Evolutionary conservation across 176 grass and related monocot species (phyloP), one percentile per base, ranked within the genome.

Genomic region (Eremochloa ophiuroides): DNA sequence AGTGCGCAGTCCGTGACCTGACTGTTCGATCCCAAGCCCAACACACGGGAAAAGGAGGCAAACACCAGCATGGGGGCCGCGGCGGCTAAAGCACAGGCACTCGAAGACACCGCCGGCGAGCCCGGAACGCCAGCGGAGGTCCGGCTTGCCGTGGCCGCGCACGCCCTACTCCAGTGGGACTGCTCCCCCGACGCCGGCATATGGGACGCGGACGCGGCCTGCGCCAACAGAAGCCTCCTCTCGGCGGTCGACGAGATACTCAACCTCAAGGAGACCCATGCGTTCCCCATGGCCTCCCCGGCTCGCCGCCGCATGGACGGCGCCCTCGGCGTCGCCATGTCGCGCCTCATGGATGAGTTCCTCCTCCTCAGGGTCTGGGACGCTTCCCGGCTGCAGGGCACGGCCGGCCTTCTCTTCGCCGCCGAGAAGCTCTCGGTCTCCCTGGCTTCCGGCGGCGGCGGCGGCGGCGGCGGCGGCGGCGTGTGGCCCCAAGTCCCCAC

Each of bases 351-450:
- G 59, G 59, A 80, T 16, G 69, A 80, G 46, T 55, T 86, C 69
- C 68, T 73, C 35, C 15, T 46, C 18, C 76, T 86, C 84, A 85
- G 25, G 34, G 68, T 80, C 31, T 85, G 58, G 84, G 59, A 85
- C 31, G 34, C 58, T 18, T 80, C 84, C 34, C 56, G 31, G 68
- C 33, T 85, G 2, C 33, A 72, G 50, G 56, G 31, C 40, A 40
- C 4, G 5, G 5, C 3, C 8, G 56, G 76, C 68, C 43, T 73
- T 8, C 34, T 44, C 6, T 31, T 58, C 35, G 76, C 84, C 26
- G 27, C 9, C 59, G 26, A 65, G 75, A 85, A 40, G 56, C 26
- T 73, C 42, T 66, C 44, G 1, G 22, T 73, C 25, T 66, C 76
- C 0, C 1, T 26, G 38, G 28, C 28, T 23, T 16, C 40, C 30